Base-by-base conservation (phyloP, 2,329 filamentous ascomycete species). In the Monilinia aucupariae region DNA sequence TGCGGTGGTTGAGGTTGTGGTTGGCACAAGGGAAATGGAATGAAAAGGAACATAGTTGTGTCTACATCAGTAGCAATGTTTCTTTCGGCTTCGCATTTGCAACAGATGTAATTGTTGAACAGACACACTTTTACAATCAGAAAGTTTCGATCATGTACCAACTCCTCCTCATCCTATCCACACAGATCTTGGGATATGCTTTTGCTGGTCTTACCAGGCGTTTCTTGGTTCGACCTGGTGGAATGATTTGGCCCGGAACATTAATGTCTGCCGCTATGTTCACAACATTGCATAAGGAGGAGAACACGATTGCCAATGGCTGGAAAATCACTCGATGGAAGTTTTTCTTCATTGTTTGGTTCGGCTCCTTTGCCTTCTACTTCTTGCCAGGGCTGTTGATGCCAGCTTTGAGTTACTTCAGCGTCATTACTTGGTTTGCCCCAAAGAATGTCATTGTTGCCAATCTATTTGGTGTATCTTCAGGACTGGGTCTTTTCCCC, bases 191-290 rank as follows among this genome's bases (percentile, higher is more conserved):
- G 41, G 91, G 91, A 17, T 96, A 96, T 74, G 87, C 91, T 3
- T 91, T 96, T 73, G 91, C 91, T 56, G 91, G 91, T 2, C 79
- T 96, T 50, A 90, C 90, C 2, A 82, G 91, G 63, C 85, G 89
- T 56, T 94, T 92, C 73, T 81, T 96, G 5, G 91, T 96, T 34
- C 85, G 90, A 32, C 91, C 91, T 0, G 90, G 89, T 66, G 90
- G 90, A 64, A 96, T 96, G 89, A 91, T 96, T 54, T 96, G 91
- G 91, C 91, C 91, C 1, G 88, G 89, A 27, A 96, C 91, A 0
- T 79, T 96, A 56, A 92, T 93, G 81, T 93, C 91, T 25, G 91
- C 90, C 0, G 88, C 91, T 70, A 92, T 96, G 89, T 94, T 96
- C 71, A 88, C 86, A 4, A 93, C 90, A 0, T 80, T 96, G 56